A percentile compares a stretch with the other conserved stretches of the same genome.
phyloP scores from a whole-genome alignment of 805 yeast genomes.

The Candida boidinii region DNA sequence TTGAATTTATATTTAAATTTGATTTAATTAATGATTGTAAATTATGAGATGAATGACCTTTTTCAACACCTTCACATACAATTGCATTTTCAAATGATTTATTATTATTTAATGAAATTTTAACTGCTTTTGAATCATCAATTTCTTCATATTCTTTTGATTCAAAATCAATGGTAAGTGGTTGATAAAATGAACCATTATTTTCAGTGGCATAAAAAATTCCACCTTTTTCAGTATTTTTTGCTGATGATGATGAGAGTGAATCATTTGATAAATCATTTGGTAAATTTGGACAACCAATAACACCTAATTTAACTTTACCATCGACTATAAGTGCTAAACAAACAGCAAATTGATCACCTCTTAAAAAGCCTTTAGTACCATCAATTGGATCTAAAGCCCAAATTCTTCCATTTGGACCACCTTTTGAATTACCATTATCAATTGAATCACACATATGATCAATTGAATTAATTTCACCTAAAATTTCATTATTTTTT shows the following conservation, averaged over 20 bases:
- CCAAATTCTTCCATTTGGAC: slow-evolving; percentile 80
- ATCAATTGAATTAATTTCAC: slow-evolving; percentile 32
- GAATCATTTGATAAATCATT: slow-evolving; percentile 30
- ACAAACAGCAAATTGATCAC: slow-evolving; percentile 96
- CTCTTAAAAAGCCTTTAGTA: slow-evolving; percentile 90
- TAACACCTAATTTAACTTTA: slow-evolving; percentile 77
- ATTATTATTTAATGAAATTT: slow-evolving; percentile 45
- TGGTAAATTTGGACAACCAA: slow-evolving; percentile 92
- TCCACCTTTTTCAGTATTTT: slow-evolving; percentile 52
- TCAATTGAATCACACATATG: slow-evolving; percentile 63
- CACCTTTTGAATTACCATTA: slow-evolving; percentile 74
- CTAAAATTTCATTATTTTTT: slow-evolving; percentile 24
- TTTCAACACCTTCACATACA: slow-evolving; percentile 91
- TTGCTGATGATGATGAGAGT: too few relatives aligned
- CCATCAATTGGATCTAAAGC: slow-evolving; percentile 98
- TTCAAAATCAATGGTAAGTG: too few relatives aligned
- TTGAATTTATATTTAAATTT: slow-evolving; percentile 46
- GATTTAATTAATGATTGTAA: slow-evolving; percentile 71
- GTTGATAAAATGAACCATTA: slow-evolving; percentile 56
- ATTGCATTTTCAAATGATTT: slow-evolving; percentile 39
- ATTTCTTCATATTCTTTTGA: slow-evolving; percentile 30
- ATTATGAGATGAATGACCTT: slow-evolving; percentile 88
- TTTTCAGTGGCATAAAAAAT: slow-evolving; percentile 63
- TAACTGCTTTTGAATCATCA: slow-evolving; percentile 20
- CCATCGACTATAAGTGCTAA: slow-evolving; percentile 84